Evolutionary conservation across 768 basidiomycete species (phyloP).

Genomic region (Pleurotus eryngii): DNA sequence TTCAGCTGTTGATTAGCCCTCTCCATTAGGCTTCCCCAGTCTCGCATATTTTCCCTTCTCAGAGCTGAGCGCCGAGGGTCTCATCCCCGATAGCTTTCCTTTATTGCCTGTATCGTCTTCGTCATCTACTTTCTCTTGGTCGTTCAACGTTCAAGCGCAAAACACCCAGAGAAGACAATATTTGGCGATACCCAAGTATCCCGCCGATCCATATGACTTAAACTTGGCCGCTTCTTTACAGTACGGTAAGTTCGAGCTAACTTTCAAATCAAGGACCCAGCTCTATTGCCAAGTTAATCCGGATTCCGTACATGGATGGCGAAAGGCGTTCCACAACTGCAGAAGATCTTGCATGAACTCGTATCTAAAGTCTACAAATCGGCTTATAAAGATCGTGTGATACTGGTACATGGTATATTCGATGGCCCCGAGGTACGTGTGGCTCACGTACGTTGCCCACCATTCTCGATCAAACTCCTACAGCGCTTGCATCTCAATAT

Average conservation of each 20-base stretch:
- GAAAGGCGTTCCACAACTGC: conserved; percentile 54
- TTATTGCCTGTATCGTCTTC: conserved; percentile 16
- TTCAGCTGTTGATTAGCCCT: too few species aligned
- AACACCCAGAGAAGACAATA: conserved; percentile 38
- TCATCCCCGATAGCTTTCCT: conserved; percentile 49
- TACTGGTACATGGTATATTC: conserved; percentile 62
- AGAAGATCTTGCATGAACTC: conserved; percentile 56
- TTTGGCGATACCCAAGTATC: conserved; percentile 61
- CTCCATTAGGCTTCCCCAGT: conserved; percentile 52
- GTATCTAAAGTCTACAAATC: conserved; percentile 50
- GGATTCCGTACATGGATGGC: conserved; percentile 27
- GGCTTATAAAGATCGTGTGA: conserved; percentile 56
- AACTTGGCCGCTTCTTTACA: conserved; percentile 68
- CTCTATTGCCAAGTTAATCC: neutral
- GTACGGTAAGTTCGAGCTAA: conserved; percentile 38
- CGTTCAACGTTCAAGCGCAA: conserved; percentile 44
- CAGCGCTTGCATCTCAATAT: conserved; percentile 56
- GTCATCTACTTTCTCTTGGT: conserved; percentile 43
- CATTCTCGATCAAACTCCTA: neutral
- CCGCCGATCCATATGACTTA: conserved; percentile 39
- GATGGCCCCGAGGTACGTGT: conserved; percentile 67
- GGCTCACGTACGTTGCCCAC: neutral
- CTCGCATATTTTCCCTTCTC: conserved; percentile 73
- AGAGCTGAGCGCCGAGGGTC: conserved; percentile 50
- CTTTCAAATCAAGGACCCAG: conserved; percentile 11